A percentile compares a stretch with the other conserved stretches of the same genome.
Conservation (phyloP, 1,139 yeast genomes). For the Ogataea hybrid region DNA sequence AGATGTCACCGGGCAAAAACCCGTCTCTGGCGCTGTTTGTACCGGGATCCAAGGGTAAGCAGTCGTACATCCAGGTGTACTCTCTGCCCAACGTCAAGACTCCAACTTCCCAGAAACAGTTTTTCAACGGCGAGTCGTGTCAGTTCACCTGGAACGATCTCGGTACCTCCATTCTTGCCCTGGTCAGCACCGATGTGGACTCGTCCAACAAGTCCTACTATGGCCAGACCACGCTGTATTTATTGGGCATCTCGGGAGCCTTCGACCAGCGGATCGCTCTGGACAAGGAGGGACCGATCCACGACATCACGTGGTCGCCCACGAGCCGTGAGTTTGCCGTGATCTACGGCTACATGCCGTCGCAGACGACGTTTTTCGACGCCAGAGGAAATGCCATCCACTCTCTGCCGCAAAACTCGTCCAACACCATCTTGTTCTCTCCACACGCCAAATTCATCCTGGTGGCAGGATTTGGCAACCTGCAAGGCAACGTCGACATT, state of each 20-base stretch:
- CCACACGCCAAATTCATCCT: conserved; percentile 91
- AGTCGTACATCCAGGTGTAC: conserved; percentile 85
- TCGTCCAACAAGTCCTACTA: conserved; percentile 91
- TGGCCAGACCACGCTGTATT: conserved; percentile 91
- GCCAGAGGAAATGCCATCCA: conserved; percentile 88
- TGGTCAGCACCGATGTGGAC: conserved; percentile 96
- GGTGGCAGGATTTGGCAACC: conserved; percentile 97
- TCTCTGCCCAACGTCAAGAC: conserved; percentile 71
- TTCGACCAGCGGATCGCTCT: conserved; percentile 87
- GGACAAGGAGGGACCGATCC: conserved; percentile 94
- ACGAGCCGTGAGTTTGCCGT: conserved; percentile 96
- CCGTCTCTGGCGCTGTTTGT: conserved; percentile 91
- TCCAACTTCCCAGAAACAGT: conserved; percentile 82
- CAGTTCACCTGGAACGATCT: conserved; percentile 89
- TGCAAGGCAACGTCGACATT: conserved; percentile 95
- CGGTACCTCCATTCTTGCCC: conserved; percentile 91
- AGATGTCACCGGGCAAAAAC: conserved; percentile 83
- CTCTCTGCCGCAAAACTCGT: conserved; percentile 81
- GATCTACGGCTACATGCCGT: conserved; percentile 97
- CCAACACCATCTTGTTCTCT: conserved; percentile 87
- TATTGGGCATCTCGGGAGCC: conserved; percentile 89
- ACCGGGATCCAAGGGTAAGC: conserved; percentile 82
- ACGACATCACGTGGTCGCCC: conserved; percentile 97
- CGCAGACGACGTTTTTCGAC: conserved; percentile 92
- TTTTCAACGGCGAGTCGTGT: conserved; percentile 95